These are phyloP conservation scores for Primulina tabacum DNA, from an alignment of 257 asterid genomes.

Conservation along the genomic window DNA sequence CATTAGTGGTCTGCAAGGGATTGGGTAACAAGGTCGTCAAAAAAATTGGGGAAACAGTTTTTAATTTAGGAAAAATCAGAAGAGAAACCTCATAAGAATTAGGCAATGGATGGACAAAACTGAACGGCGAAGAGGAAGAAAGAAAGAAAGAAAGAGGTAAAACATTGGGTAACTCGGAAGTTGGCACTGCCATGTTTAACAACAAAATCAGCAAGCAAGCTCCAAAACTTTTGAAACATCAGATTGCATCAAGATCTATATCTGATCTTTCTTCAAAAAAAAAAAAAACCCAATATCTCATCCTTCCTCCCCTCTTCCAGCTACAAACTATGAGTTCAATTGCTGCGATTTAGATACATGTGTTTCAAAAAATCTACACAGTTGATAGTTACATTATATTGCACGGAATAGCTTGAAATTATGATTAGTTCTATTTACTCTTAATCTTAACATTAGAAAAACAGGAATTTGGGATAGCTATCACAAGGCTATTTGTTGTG, in stretches of 20 bases:
- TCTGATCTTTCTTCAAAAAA: no score
- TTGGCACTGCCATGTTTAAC: not conserved
- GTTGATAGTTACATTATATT: not conserved
- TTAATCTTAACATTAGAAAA: constrained; percentile 6
- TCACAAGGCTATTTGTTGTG: not conserved
- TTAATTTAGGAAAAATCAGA: not conserved
- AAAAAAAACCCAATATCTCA: no score
- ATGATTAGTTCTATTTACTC: not conserved
- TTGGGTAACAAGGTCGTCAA: not conserved
- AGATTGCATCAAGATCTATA: no score
- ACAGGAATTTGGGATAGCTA: not conserved
- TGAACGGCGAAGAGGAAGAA: not conserved
- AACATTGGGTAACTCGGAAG: no score
- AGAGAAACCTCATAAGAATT: not conserved
- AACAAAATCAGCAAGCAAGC: not conserved
- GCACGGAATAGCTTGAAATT: not conserved
- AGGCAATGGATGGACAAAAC: not conserved
- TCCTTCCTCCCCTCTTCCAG: no score
- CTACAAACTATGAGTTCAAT: no score
- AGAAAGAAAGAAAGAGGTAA: not conserved
- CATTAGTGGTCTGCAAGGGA: not conserved
- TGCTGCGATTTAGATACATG: no score
- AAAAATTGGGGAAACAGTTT: not conserved
- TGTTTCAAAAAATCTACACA: not conserved
- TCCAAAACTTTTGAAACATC: no score